Conservation (phyloP, 805 yeast species). For the Schwanniomyces pseudopolymorphus region DNA sequence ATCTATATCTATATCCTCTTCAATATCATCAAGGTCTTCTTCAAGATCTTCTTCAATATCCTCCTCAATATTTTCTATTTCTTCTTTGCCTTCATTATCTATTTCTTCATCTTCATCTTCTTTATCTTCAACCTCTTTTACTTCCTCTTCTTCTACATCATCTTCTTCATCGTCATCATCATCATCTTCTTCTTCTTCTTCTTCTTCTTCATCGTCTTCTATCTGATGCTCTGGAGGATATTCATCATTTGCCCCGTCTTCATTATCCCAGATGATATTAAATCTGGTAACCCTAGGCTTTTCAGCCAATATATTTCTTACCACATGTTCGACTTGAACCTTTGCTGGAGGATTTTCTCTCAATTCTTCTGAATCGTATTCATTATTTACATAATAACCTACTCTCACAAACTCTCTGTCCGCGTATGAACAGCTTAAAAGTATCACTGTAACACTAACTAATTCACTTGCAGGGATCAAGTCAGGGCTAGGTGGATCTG, state of each 20-base stretch:
- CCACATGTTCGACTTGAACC: conserved; percentile 92
- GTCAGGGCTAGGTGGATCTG: conserved; percentile 97
- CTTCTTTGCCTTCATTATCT: conserved; percentile 34
- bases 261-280: conserved; percentile 94
- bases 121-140: conserved; percentile 35
- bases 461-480: conserved; percentile 93
- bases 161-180: conserved; percentile 54
- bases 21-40: conserved; percentile 13
- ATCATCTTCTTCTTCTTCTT: conserved; percentile 56
- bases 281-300: conserved; percentile 97
- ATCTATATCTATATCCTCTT: conserved; percentile 7
- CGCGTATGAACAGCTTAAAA: conserved; percentile 88
- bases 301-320: conserved; percentile 91
- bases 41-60: conserved; percentile 13
- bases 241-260: conserved; percentile 59
- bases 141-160: conserved; percentile 50
- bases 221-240: conserved; percentile 78
- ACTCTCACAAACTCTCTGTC: conserved; percentile 95
- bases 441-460: conserved; percentile 91
- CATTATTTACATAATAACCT: conserved; percentile 97
- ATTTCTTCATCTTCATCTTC: conserved; percentile 42
- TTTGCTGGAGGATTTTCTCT: conserved; percentile 92
- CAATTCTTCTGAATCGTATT: conserved; percentile 89
- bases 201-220: conserved; percentile 60
- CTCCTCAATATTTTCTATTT: conserved; percentile 20